A percentile compares a stretch with the other conserved stretches of the same genome.
phyloP scores from a whole-genome alignment of 2,329 filamentous ascomycete species.

The Thelonectria olida region DNA sequence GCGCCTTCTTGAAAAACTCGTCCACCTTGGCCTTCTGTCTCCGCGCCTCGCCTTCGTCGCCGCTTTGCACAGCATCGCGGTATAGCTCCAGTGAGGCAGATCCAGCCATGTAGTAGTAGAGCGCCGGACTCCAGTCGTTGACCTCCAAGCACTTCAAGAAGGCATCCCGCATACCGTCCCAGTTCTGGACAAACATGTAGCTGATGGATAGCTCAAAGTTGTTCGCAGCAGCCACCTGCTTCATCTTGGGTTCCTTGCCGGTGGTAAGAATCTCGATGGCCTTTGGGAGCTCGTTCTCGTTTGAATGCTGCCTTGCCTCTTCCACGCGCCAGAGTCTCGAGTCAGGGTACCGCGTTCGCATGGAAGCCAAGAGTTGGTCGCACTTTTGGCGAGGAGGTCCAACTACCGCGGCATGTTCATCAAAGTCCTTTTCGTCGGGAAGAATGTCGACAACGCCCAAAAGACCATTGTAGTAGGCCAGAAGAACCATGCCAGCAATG shows the following conservation, averaged over 20 bases:
- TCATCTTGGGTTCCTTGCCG: constrained; percentile 75
- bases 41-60: constrained; percentile 56
- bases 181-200: constrained; percentile 82
- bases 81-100: constrained; percentile 84
- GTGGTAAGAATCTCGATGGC: constrained; percentile 73
- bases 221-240: constrained; percentile 86
- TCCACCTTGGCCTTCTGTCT: constrained; percentile 72
- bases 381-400: constrained; percentile 79
- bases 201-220: constrained; percentile 86
- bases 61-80: constrained; percentile 61
- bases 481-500: constrained; percentile 80
- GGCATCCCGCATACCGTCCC: constrained; percentile 74
- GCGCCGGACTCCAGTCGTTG: constrained; percentile 88
- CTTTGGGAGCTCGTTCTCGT: constrained; percentile 70
- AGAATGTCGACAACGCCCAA: constrained; percentile 90
- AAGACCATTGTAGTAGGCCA: constrained; percentile 89
- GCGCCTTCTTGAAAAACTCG: constrained; percentile 75
- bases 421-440: constrained; percentile 64
- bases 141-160: constrained; percentile 81
- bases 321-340: constrained; percentile 89
- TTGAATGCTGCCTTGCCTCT: constrained; percentile 80
- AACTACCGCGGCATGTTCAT: constrained; percentile 65
- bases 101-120: constrained; percentile 92
- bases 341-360: constrained; percentile 82
- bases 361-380: constrained; percentile 71